These are phyloP conservation scores for Coemansia sp. DNA, from an alignment of 192 early-diverging fungal genomes.

Conservation along the genomic window DNA sequence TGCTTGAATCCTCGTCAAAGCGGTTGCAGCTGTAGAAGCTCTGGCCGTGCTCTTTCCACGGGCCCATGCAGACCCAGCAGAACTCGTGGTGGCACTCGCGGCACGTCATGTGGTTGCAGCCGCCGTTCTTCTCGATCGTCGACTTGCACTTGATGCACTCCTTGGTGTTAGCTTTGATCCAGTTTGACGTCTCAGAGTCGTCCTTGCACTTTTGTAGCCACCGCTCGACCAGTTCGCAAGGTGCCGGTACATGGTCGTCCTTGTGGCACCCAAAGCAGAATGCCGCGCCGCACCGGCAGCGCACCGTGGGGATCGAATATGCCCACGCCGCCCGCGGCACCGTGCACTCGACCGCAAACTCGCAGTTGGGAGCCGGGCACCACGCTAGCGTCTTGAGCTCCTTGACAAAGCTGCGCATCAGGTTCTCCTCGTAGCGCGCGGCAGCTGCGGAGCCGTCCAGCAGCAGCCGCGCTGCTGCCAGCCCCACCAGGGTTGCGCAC, in stretches of 20 bases:
- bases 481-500: conserved; percentile 81
- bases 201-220: conserved; percentile 97
- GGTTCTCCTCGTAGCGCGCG: conserved; percentile 57
- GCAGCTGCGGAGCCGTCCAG: conserved; percentile 53
- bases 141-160: conserved; percentile 93
- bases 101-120: conserved; percentile 99
- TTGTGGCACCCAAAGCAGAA: conserved; percentile 95
- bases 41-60: conserved; percentile 95
- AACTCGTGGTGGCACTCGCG: conserved; percentile 96
- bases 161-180: conserved; percentile 93
- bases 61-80: conserved; percentile 99
- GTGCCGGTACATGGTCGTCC: conserved; percentile 79
- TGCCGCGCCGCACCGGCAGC: conserved; percentile 68
- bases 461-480: conserved; percentile 68
- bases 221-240: conserved; percentile 74
- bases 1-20: conserved; percentile 85
- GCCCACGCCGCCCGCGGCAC: conserved; percentile 63
- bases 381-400: conserved; percentile 78
- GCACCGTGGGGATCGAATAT: conserved; percentile 80
- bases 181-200: conserved; percentile 97
- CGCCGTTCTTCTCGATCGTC: conserved; percentile 99
- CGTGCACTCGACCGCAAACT: conserved; percentile 89
- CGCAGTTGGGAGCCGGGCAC: conserved; percentile 96
- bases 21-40: conserved; percentile 98
- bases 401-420: conserved; percentile 89